Conservation (phyloP, 768 basidiomycete genomes). For the Coprinellus aureogranulatus region DNA sequence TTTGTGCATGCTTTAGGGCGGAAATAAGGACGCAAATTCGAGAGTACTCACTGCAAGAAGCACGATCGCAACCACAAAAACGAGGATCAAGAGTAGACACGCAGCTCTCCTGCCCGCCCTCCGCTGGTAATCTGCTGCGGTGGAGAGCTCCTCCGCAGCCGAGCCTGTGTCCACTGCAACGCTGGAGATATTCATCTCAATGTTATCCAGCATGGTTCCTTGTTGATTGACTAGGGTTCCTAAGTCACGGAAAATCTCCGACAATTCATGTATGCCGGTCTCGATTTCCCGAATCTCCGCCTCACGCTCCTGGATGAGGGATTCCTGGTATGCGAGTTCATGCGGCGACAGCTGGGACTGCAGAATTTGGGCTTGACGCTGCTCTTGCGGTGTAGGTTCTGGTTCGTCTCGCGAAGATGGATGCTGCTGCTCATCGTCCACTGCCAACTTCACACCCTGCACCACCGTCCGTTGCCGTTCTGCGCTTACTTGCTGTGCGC, state of each 20-base stretch:
- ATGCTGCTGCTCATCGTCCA: conserved; percentile 64
- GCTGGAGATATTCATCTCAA: conserved; percentile 88
- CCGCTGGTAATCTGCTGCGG: conserved; percentile 90
- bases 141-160: conserved; percentile 82
- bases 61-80: conserved; percentile 84
- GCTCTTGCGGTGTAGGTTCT: conserved; percentile 45
- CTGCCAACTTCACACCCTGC: conserved; percentile 77
- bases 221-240: conserved; percentile 94
- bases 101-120: conserved; percentile 88
- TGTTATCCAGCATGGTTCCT: conserved; percentile 93
- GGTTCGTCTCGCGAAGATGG: conserved; percentile 33
- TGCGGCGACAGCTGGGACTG: conserved; percentile 80
- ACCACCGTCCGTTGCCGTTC: conserved; percentile 89
- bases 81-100: conserved; percentile 85
- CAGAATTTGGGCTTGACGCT: conserved; percentile 67
- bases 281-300: conserved; percentile 95
- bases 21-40: too few relatives aligned
- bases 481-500: conserved; percentile 85
- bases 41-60: conserved; percentile 77
- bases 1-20: too few relatives aligned
- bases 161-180: conserved; percentile 79
- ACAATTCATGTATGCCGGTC: conserved; percentile 90
- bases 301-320: conserved; percentile 91
- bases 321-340: conserved; percentile 95
- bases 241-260: conserved; percentile 94